Base-by-base conservation (phyloP, 306 rosid genomes). In the Canavalia ensiformis region DNA sequence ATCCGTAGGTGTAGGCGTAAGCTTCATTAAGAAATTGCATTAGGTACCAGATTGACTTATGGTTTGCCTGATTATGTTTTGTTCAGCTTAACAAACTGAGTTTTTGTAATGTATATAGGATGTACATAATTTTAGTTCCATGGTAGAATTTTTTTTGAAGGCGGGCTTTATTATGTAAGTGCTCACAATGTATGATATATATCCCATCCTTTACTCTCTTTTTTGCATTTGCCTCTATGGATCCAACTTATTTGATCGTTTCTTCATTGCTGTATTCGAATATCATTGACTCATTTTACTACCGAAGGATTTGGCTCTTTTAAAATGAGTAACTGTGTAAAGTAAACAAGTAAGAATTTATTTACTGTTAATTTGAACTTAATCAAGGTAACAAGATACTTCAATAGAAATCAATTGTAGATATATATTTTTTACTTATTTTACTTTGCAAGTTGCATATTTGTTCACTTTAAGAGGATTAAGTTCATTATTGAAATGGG, bases 1-100 rank as follows among this genome's bases (percentile, higher is more conserved):
- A 65, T 86, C 42, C 77, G 90, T 52, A 84, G 90, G 84, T 86
- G 91, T 69, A 85, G 76, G 86, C 87, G 89, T 56, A 89, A 83
- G 67, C 87, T 89, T 42, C 69, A 39, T 62, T 79, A 52, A 78
- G 62, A 56, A 77, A 45, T 70, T 33, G 68, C 54, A 2, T 55
- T 79, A 57, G 29, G 72, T 39, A 57, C 54, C 3, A 7, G 41
- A 68, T 67, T 18, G 39, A 73, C 76, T 64, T 66, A 54, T 28
- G 30, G 12, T 67, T 52, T 7, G 35, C 67, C 5, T 57, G 18
- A 4, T 5, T 64, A 34, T 66, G 60, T 79, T 78, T 68, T 79
- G 54, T 51, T 72, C 33, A 45, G 59, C 66, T 1, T 41, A 12
- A 50, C 63, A 28, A 35, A 62, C 52, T 44, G 34, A 39, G 50